These are phyloP conservation scores for Coprinellus micaceus DNA, from an alignment of 768 basidiomycete genomes.

Conservation along the genomic window DNA sequence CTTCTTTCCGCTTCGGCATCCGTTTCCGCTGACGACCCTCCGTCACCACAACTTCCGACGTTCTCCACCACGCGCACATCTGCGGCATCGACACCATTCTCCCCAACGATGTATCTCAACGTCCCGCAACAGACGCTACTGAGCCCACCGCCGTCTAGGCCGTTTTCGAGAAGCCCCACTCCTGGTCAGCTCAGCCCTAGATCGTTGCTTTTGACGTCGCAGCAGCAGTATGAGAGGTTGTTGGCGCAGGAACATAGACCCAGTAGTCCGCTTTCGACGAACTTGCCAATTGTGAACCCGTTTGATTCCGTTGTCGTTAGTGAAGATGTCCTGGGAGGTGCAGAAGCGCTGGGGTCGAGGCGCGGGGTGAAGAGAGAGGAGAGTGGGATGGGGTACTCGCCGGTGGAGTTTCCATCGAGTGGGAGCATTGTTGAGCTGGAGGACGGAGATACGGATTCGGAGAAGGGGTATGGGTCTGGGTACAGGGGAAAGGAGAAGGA, in stretches of 20 bases:
- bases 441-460: too few species aligned
- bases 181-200: neutral
- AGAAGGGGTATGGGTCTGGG: neutral
- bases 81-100: neutral
- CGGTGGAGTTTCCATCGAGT: too few species aligned
- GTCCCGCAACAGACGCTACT: too few species aligned
- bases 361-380: neutral
- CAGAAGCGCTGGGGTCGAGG: neutral
- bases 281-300: neutral
- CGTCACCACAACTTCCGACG: neutral
- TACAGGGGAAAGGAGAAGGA: too few species aligned
- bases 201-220: neutral
- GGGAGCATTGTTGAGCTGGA: too few species aligned
- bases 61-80: neutral
- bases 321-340: neutral
- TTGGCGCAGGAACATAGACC: neutral
- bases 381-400: too few species aligned
- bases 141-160: too few species aligned
- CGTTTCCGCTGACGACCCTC: neutral
- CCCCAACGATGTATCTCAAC: too few species aligned
- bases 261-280: conserved; percentile 2
- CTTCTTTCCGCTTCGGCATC: neutral
- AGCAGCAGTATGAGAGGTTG: conserved; percentile 5
- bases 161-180: neutral
- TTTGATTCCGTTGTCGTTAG: neutral